A percentile compares a stretch with the other conserved stretches of the same genome.
phyloP scores from a whole-genome alignment of 192 early-diverging fungal genomes.

The Podila minutissima region DNA sequence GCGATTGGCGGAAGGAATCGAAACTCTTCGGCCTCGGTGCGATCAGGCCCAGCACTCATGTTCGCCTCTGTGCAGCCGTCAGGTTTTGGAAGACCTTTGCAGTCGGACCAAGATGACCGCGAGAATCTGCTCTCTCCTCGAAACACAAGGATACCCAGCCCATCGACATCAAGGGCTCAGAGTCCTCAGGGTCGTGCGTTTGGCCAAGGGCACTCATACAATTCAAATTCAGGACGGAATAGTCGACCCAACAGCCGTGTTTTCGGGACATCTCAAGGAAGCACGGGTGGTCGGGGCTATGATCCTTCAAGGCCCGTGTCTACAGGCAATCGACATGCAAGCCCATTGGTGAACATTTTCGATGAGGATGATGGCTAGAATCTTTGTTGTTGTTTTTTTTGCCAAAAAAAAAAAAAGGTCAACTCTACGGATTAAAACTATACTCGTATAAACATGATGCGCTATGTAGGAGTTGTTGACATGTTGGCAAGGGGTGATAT shows the following conservation, averaged over 20 bases:
- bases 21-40: not conserved
- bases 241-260: slow-evolving; percentile 33
- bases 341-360: not conserved
- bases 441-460: no score
- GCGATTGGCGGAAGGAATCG: slow-evolving; percentile 6
- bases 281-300: not conserved
- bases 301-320: not conserved
- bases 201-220: not conserved
- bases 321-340: not conserved
- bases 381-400: no score
- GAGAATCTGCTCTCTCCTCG: slow-evolving; percentile 16
- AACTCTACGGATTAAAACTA: no score
- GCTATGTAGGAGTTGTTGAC: no score
- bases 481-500: no score
- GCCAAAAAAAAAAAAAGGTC: no score
- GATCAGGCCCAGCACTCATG: slow-evolving; percentile 46
- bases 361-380: slow-evolving; percentile 6
- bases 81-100: slow-evolving; percentile 6
- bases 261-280: slow-evolving; percentile 19
- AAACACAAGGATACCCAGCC: slow-evolving; percentile 6
- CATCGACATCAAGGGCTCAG: slow-evolving; percentile 13
- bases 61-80: slow-evolving; percentile 42
- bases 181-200: slow-evolving; percentile 26
- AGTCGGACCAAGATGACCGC: slow-evolving; percentile 9
- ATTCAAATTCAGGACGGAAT: slow-evolving; percentile 9